phyloP scores from a whole-genome alignment of 2,329 filamentous ascomycete species.

The Sodiomyces alkalinus region DNA sequence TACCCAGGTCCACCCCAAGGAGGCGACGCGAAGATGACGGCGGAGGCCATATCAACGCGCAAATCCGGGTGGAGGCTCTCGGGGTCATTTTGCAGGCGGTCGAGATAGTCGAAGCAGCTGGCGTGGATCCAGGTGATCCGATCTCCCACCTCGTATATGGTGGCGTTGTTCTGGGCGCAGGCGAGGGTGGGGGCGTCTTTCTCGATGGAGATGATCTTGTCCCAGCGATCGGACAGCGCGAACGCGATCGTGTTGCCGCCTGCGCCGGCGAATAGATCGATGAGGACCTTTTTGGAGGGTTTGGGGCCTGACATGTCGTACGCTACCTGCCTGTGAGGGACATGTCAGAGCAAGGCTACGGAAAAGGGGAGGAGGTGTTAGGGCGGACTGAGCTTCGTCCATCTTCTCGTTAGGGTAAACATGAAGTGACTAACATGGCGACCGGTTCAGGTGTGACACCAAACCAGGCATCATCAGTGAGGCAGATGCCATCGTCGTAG shows the following conservation, averaged over 20 bases:
- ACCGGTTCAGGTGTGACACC: constrained; percentile 90
- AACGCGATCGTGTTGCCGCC: constrained; percentile 96
- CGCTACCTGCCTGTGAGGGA: constrained; percentile 50
- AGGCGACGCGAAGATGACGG: constrained; percentile 41
- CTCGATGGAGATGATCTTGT: constrained; percentile 77
- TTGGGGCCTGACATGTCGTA: constrained; percentile 46
- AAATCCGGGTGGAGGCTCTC: constrained; percentile 22
- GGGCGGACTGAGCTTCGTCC: too few species aligned
- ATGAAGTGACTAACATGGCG: constrained; percentile 59
- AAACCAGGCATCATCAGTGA: constrained; percentile 94
- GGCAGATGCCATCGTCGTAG: constrained; percentile 76
- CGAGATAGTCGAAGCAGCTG: constrained; percentile 68
- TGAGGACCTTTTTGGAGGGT: constrained; percentile 46
- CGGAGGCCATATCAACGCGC: constrained; percentile 22
- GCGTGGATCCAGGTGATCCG: constrained; percentile 74
- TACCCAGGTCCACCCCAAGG: constrained; percentile 47
- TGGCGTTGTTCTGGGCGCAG: constrained; percentile 86
- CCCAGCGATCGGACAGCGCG: constrained; percentile 64
- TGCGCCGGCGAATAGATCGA: constrained; percentile 83
- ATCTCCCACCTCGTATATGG: constrained; percentile 61
- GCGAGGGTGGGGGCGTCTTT: constrained; percentile 64
- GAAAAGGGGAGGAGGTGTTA: background rate
- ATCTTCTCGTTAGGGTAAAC: too few species aligned
- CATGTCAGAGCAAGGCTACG: background rate
- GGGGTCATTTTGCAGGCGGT: constrained; percentile 22